These are phyloP conservation scores for Solanum phureja DNA, from an alignment of 257 asterid species.

Conservation along the genomic window DNA sequence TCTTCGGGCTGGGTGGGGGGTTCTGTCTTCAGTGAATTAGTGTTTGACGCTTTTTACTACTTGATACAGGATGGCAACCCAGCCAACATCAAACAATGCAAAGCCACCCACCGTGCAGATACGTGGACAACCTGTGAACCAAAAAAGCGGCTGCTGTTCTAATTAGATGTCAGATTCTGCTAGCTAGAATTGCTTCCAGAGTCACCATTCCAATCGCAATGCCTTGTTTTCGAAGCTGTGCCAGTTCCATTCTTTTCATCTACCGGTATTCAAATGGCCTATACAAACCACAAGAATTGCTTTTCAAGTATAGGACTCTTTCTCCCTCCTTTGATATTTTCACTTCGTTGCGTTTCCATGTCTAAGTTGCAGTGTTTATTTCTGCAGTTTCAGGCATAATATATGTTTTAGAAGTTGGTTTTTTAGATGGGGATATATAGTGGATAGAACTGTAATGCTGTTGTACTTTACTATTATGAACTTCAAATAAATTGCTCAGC, in stretches of 20 bases:
- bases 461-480: not conserved
- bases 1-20: not conserved
- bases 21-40: not conserved
- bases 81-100: slow-evolving; percentile 43
- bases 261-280: slow-evolving; percentile 11
- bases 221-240: not conserved
- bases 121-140: slow-evolving; percentile 68
- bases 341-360: not conserved
- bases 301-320: slow-evolving; percentile 6
- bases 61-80: slow-evolving; percentile 62
- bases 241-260: slow-evolving; percentile 28
- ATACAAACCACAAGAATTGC: slow-evolving; percentile 18
- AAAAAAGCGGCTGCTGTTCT: slow-evolving; percentile 76
- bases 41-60: not conserved
- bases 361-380: not conserved
- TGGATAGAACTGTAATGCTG: not conserved
- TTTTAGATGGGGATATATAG: not conserved
- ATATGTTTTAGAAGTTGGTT: not conserved
- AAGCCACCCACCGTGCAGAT: slow-evolving; percentile 71
- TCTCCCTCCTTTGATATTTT: slow-evolving; percentile 1
- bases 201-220: not conserved
- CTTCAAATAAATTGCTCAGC: not conserved
- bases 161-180: not conserved
- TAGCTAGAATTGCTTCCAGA: not conserved
- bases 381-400: not conserved